Conservation (phyloP, 2,329 filamentous ascomycete genomes). For the Zelopaecilomyces penicillatus region DNA sequence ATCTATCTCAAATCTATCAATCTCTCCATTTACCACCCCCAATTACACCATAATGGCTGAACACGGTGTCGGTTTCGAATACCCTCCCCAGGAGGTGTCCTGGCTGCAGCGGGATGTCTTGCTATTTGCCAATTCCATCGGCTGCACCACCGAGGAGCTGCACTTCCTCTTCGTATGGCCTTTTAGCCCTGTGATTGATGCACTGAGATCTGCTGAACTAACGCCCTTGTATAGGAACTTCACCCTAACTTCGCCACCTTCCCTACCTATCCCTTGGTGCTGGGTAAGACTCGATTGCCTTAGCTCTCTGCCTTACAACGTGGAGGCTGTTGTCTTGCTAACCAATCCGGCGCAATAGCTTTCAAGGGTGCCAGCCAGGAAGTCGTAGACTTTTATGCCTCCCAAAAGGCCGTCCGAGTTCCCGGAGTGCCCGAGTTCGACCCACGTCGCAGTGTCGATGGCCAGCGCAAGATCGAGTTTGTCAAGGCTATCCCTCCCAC, state of each 20-base stretch:
- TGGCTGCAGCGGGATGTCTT: constrained; percentile 86
- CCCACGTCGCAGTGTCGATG: constrained; percentile 66
- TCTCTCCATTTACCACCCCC: background rate
- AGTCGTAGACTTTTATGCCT: constrained; percentile 76
- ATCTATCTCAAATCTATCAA: background rate
- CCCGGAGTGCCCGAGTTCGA: constrained; percentile 72
- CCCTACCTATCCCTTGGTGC: constrained; percentile 77
- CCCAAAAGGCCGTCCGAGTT: constrained; percentile 57
- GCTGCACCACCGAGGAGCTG: constrained; percentile 75
- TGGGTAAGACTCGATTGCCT: constrained; percentile 45
- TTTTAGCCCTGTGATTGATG: background rate
- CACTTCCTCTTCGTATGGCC: constrained; percentile 75
- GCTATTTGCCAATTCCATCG: constrained; percentile 86
- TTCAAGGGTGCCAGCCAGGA: constrained; percentile 74
- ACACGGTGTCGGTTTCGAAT: constrained; percentile 67
- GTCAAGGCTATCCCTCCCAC: constrained; percentile 65
- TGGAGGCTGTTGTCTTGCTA: background rate
- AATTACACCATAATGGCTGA: constrained; percentile 26
- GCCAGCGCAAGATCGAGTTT: constrained; percentile 72
- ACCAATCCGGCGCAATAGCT: constrained; percentile 27
- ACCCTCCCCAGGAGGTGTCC: constrained; percentile 63
- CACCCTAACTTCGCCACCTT: constrained; percentile 82
- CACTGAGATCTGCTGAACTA: constrained; percentile 3
- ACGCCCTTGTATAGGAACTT: constrained; percentile 54
- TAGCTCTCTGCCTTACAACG: no score